A percentile compares a stretch with the other conserved stretches of the same genome.
These are phyloP conservation scores for Stenocarpella maydis DNA, from an alignment of 2,329 filamentous ascomycete species.

Conservation along the genomic window DNA sequence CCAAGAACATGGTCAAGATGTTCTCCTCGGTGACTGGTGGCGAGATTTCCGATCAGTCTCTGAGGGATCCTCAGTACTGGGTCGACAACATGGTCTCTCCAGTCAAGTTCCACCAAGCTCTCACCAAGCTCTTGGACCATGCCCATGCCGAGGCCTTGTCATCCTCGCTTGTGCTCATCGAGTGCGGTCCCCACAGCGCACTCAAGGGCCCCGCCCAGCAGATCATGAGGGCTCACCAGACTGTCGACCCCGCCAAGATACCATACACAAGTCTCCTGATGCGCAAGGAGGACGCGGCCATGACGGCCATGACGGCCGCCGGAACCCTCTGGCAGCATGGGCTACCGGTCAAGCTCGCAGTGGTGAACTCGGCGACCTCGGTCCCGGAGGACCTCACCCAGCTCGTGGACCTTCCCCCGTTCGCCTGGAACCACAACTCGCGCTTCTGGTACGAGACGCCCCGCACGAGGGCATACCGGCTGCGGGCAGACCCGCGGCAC, in stretches of 20 bases:
- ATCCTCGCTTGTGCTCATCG: slow-evolving; percentile 53
- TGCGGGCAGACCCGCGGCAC: slow-evolving; percentile 11
- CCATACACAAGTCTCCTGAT: slow-evolving; percentile 18
- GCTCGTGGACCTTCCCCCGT: slow-evolving; percentile 51
- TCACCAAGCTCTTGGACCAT: background rate
- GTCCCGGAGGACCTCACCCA: slow-evolving; percentile 30
- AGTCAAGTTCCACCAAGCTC: slow-evolving; percentile 28
- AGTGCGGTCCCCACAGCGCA: slow-evolving; percentile 59
- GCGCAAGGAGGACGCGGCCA: slow-evolving; percentile 21
- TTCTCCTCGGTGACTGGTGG: slow-evolving; percentile 35
- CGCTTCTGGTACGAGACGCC: slow-evolving; percentile 51
- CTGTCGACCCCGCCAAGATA: slow-evolving; percentile 4
- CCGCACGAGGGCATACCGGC: slow-evolving; percentile 19
- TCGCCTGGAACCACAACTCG: slow-evolving; percentile 56
- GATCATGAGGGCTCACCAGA: slow-evolving; percentile 51
- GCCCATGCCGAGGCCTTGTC: slow-evolving; percentile 1
- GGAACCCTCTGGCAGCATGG: slow-evolving; percentile 19
- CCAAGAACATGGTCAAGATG: slow-evolving; percentile 31
- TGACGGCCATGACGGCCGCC: slow-evolving; percentile 21
- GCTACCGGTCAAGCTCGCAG: slow-evolving; percentile 18
- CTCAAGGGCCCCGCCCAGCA: slow-evolving; percentile 60
- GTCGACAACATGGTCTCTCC: slow-evolving; percentile 33
- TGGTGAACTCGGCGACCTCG: slow-evolving; percentile 11
- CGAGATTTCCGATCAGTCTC: background rate
- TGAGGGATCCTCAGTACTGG: slow-evolving; percentile 37